Conservation (phyloP, 2,329 filamentous ascomycete species). For the Xylaria sp. region DNA sequence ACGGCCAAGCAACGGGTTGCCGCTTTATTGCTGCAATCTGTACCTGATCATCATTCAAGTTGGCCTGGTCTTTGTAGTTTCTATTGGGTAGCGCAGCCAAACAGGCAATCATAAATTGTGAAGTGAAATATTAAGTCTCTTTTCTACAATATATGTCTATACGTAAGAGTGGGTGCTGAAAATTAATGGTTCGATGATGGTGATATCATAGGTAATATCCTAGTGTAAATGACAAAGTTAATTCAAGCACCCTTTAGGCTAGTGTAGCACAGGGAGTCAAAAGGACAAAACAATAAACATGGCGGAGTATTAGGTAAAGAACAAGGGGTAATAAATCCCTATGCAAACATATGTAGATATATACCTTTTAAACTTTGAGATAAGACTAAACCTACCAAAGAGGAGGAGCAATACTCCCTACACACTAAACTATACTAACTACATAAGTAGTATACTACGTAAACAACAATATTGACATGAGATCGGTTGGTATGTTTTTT, state of each 20-base stretch:
- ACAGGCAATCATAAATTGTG: not conserved
- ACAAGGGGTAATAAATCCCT: not conserved
- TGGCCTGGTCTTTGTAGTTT: not conserved
- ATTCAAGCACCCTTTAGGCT: not conserved
- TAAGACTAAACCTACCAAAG: not conserved
- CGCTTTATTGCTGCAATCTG: not conserved
- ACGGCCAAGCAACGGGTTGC: constrained; percentile 36
- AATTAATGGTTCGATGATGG: not conserved
- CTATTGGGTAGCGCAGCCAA: constrained; percentile 1
- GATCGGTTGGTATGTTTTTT: not conserved
- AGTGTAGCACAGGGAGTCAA: not conserved
- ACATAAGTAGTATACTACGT: too few species aligned
- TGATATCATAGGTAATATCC: constrained; percentile 2
- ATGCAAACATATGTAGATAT: too few species aligned
- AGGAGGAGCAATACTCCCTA: not conserved
- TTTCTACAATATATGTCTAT: not conserved
- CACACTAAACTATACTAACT: too few species aligned
- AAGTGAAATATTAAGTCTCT: not conserved
- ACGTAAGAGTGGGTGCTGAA: not conserved
- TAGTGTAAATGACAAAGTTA: not conserved
- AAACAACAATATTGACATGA: not conserved
- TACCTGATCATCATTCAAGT: not conserved
- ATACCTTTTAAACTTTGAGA: too few species aligned
- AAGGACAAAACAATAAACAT: not conserved
- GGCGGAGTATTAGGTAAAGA: too few species aligned